These are phyloP conservation scores for Chaetothyriales sp. DNA, from an alignment of 2,329 filamentous ascomycete genomes.

Conservation along the genomic window DNA sequence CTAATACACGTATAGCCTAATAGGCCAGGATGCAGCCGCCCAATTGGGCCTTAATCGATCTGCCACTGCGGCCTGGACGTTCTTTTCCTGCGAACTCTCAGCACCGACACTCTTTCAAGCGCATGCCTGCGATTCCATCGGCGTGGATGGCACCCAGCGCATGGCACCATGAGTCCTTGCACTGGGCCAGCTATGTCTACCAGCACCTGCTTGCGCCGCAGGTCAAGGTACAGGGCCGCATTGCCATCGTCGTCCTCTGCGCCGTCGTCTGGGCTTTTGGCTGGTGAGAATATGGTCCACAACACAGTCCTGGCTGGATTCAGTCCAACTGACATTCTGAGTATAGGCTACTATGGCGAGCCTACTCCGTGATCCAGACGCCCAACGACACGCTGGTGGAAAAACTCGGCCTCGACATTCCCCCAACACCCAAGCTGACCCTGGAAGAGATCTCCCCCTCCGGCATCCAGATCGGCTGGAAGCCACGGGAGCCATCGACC, in stretches of 20 bases:
- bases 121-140: constrained; percentile 15
- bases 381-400: constrained; percentile 81
- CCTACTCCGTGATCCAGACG: constrained; percentile 76
- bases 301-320: background rate
- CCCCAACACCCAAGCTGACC: constrained; percentile 74
- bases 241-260: constrained; percentile 33
- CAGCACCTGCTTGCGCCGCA: constrained; percentile 28
- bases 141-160: constrained; percentile 21
- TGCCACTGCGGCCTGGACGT: background rate
- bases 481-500: constrained; percentile 49
- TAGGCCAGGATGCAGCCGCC: background rate
- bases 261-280: constrained; percentile 35
- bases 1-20: too few species aligned
- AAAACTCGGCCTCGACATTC: constrained; percentile 86
- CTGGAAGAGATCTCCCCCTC: constrained; percentile 78
- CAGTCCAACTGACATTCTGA: constrained; percentile 2
- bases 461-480: constrained; percentile 83
- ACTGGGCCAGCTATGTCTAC: constrained; percentile 32
- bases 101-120: constrained; percentile 3
- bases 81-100: background rate
- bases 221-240: constrained; percentile 33
- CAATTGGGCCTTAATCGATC: background rate
- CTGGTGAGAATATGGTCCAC: constrained; percentile 25
- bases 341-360: constrained; percentile 63
- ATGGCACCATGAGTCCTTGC: constrained; percentile 32